Base-by-base conservation (phyloP, 192 early-diverging fungal species). In the Backusella tarrabulga region DNA sequence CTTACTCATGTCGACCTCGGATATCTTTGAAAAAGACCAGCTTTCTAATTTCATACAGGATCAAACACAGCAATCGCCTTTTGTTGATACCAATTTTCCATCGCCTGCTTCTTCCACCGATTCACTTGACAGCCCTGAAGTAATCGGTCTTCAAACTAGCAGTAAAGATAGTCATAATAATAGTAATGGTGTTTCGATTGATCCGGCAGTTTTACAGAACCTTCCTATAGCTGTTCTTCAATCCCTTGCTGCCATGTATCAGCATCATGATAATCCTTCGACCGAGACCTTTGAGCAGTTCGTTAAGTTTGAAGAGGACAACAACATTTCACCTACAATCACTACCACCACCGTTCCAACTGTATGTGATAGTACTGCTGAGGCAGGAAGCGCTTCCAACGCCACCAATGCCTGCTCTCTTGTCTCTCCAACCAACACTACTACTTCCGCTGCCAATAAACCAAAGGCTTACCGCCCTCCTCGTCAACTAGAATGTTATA, bases 401-500 rank as follows among this genome's bases (percentile, higher is more conserved):
- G 32, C 8, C 6, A 40, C 69, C 67, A 38, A 54, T 34, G 36
- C 68, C 26, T 26, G 68, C 21, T 23, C 23, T n/a, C 50, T 74
- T 54, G 60, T 54, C 36, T 66, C 41, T 46, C 19, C 68, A 0
- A 71, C 78, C 44, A 67, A 14, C 19, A 40, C 4, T 23, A 26
- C n/a, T 63, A 35, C 50, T 60, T 12, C 67, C 50, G 19, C 35
- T 23, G 29, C 14, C 21, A 32, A 19, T 35, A 75, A 74, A 46
- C 29, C 66, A 5, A 79, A 79, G 21, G 38, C 68, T 6, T 50
- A 40, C 9, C 86, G 88, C 9, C 84, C 86, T 19, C 71, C 81
- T 17, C 77, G 78, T 36, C 75, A 83, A 68, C 60, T 83, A 19
- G 83, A 81, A 72, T 94, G 93, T 67, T 85, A 84, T 77, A 93